Base-by-base conservation (phyloP, 1,284 basidiomycete genomes). In the Ceratobasidium sp. region DNA sequence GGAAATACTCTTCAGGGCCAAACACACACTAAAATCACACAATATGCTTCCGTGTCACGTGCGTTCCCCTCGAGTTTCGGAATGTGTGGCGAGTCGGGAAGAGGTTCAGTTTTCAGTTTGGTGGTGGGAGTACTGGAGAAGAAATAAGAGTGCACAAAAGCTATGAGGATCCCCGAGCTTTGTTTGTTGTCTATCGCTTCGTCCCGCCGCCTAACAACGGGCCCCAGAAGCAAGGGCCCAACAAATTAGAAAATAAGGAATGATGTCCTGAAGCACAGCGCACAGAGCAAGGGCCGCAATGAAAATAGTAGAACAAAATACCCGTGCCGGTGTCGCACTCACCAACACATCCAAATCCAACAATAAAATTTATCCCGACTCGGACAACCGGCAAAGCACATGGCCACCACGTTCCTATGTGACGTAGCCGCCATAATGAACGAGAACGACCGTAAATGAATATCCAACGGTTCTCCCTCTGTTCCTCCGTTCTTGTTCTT, bases 31-130 rank as follows among this genome's bases (percentile, higher is more conserved):
- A 64, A 51, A 64, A 64, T 51, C 36, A 41, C 36, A 41, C 36
- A 41, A 41, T 7, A n/a, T 64, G 62, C 62, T 64, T 64, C 62
- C 62, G 62, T 33, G 62, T 64, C 62, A 64, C 62, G 62, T 64
- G 62, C 50, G 24, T 2, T 51, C n/a, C 24, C 11, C 36, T 36
- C 41, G 11, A 8, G 8, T 29, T 41, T 57, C 56, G 56, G 56
- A 33, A 33, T 29, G 56, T 19, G 56, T 27, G 19, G 63, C 19
- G 36, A 47, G 29, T 9, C 5, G 19, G 47, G 36, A 36, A 44
- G 36, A 15, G 17, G 19, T 27, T 31, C 22, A 31, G n/a, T 47
- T 50, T 31, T 2, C 24, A n/a, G 19, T 65, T n/a, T 15, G 8
- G n/a, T 36, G 17, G 41, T 47, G 48, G 9, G 63, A 36, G 47